Evolutionary conservation across 176 grass and related monocot genomes (phyloP), one percentile per base, ranked within the genome.

Genomic region (Oryza meyeriana): DNA sequence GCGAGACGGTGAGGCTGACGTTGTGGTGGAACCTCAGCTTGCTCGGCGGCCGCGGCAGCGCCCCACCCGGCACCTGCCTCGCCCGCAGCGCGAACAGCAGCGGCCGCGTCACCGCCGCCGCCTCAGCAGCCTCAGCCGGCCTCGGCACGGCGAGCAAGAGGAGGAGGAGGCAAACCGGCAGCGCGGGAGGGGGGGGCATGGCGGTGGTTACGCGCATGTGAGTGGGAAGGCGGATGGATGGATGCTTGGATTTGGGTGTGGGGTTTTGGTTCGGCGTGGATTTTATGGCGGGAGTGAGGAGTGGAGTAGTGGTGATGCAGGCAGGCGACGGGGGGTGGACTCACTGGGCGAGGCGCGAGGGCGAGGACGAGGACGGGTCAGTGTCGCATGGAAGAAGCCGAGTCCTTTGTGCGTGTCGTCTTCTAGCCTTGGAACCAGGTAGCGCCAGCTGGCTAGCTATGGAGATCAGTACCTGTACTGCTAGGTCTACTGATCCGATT

Each of bases 11-110:
- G 33, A 98, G 87, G 82, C 83, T 94, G 48, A 98, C 86, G 71
- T 95, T 98, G 84, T 98, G 95, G 86, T 93, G 95, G 86, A 98
- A 98, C 32, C 88, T 82, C 63, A 98, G 92, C 90, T 98, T 98
- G 84, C 81, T 98, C 4, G 95, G 75, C 24, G 89, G 55, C 77
- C 84, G 78, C 13, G 84, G 88, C 58, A 94, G 81, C 18, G 86
- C 42, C 58, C 79, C 88, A 38, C 79, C 59, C 20, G 90, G 73
- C 79, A 98, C 75, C 79, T 87, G 69, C 79, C 84, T 86, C 75
- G 81, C 86, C 50, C 85, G 79, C 28, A 98, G 66, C 10, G 87
- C 35, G 27, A 98, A 89, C 42, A 88, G 68, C 6, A 81, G 88
- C 3, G 90, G 86, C 78, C 62, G 85, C 5, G 59, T 8, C 0